Base-by-base conservation (phyloP, 1,284 basidiomycete genomes). In the Cutaneotrichosporon dermatis region DNA sequence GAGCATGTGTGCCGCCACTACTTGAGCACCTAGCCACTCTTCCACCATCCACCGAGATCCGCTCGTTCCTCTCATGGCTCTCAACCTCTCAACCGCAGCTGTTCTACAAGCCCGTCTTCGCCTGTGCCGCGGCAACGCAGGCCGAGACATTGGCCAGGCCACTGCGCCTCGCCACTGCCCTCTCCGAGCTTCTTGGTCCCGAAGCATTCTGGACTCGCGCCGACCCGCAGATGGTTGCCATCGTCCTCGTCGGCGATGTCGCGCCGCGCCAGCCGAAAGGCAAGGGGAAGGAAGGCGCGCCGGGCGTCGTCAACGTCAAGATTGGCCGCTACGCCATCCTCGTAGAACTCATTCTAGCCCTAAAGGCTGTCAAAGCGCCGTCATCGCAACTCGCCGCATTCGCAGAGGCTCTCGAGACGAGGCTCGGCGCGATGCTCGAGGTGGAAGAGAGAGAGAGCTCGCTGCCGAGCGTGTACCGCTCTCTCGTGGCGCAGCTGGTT, bases 51-150 rank as follows among this genome's bases (percentile, higher is more conserved):
- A 37, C 44, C 6, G 57, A 54, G 2, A 48, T 62, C 37, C 57
- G 57, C n/a, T 54, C 62, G 4, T 70, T 75, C 55, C 60, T 73
- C 16, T 35, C 34, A 5, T 71, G 62, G 62, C 67, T 73, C 4
- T 51, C 65, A 0, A 57, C 46, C 8, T 7, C 54, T 1, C 64
- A 85, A 66, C 86, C 88, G 1, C 85, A 84, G 60, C 65, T 86
- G 0, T 86, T 90, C 73, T 89, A 85, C 80, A 88, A 87, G 69
- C 85, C 87, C 1, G 78, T 92, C 33, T 89, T 90, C 72, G 76
- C 82, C 0, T 86, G 86, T 52, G 85, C 88, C 0, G 84, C 84
- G 0, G 83, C 87, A 0, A 80, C 81, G 25, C 85, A 84, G 61
- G 83, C 85, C 42, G 68, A 83, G 12, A 81, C 82, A 0, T 80